Conservation (phyloP, 345 rosid genomes). For the Eucalyptus pauciflora region DNA sequence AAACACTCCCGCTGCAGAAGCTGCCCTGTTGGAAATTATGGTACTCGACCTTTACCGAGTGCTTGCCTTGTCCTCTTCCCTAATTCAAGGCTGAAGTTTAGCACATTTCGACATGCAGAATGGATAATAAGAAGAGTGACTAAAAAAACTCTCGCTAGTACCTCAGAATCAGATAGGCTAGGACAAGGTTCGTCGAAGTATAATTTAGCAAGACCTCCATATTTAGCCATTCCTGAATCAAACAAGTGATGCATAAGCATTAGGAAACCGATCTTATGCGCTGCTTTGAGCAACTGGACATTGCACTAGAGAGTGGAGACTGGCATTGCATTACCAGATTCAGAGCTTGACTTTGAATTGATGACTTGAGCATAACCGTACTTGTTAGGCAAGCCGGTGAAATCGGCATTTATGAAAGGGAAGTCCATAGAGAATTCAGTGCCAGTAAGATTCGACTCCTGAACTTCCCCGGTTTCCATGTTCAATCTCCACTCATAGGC, state of each 20-base stretch:
- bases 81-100: not conserved
- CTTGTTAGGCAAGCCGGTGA: conserved; percentile 19
- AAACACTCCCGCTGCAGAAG: conserved; percentile 31
- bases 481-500: conserved; percentile 31
- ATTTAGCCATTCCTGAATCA: conserved; percentile 26
- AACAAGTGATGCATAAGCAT: not conserved
- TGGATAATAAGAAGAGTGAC: not conserved
- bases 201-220: conserved; percentile 32
- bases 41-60: conserved; percentile 16
- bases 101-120: not conserved
- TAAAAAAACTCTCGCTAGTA: not conserved
- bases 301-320: not conserved
- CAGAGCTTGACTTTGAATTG: conserved; percentile 25
- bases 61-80: not conserved
- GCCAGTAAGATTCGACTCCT: conserved; percentile 17
- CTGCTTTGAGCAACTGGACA: not conserved
- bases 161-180: not conserved
- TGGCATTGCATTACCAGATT: conserved; percentile 13
- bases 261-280: not conserved
- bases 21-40: conserved; percentile 22
- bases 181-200: conserved; percentile 15
- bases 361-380: conserved; percentile 25
- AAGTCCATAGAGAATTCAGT: conserved; percentile 24
- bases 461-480: conserved; percentile 20
- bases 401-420: conserved; percentile 24